Percentiles rank a stretch among this genome's conserved stretches.
Evolutionary conservation across 495 filamentous ascomycete species (phyloP).

Genomic region (Astrothelium subdiscretum): DNA sequence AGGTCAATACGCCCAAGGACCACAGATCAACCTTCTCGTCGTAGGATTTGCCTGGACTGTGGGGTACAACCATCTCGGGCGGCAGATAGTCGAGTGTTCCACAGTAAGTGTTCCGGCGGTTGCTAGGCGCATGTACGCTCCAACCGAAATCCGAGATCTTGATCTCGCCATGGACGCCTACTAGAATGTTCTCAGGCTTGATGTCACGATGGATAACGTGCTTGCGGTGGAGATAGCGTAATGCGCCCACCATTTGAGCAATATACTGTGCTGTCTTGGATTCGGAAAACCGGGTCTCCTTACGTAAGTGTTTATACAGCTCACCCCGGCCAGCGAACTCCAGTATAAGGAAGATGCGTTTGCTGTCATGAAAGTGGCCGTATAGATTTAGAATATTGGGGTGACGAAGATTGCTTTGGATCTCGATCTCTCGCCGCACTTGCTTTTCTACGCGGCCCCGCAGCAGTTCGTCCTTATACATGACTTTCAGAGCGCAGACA

Average conservation of each 20-base stretch:
- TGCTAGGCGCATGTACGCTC: conserved; percentile 10
- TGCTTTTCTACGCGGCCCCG: conserved; percentile 13
- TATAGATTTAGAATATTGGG: conserved; percentile 9
- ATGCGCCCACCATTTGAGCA: not conserved
- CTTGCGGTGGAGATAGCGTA: not conserved
- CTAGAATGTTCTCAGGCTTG: not conserved
- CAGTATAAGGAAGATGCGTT: not conserved
- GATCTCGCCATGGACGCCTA: not conserved
- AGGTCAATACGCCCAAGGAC: conserved; percentile 13
- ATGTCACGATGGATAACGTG: not conserved
- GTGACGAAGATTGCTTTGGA: conserved; percentile 11
- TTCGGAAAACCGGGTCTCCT: not conserved
- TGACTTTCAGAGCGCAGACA: conserved; percentile 10
- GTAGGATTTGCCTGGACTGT: conserved; percentile 2
- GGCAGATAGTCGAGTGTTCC: conserved; percentile 14
- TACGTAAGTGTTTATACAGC: not conserved
- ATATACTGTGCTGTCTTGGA: not conserved
- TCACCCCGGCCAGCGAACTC: not conserved
- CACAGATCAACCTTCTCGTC: conserved; percentile 12
- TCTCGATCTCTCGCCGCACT: conserved; percentile 9
- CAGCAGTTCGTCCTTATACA: too few relatives aligned
- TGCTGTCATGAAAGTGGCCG: not conserved
- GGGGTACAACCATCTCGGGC: conserved; percentile 10
- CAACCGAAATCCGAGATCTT: not conserved
- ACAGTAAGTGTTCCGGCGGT: conserved; percentile 6